These are phyloP conservation scores for Cymbopogon citratus DNA, from an alignment of 176 grass and related monocot genomes.

Conservation along the genomic window DNA sequence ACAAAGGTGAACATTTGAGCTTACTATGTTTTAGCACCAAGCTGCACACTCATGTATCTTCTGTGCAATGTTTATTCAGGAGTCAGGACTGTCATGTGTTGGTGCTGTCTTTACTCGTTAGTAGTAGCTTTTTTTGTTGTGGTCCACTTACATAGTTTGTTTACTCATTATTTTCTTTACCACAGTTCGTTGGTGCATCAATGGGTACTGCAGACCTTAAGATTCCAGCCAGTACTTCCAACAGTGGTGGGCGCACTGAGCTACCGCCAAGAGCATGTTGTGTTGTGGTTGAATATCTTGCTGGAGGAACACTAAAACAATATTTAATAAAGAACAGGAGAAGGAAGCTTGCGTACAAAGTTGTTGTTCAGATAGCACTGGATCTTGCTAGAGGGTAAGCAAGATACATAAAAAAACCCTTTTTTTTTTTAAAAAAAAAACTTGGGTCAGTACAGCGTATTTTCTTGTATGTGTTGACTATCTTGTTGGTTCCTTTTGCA, in stretches of 20 bases:
- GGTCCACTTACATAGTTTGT: not conserved
- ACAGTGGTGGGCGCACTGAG: constrained; percentile 24
- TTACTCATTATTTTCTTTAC: not conserved
- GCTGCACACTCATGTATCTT: not conserved
- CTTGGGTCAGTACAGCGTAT: not conserved
- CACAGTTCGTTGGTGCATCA: constrained; percentile 81
- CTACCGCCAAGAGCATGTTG: constrained; percentile 56
- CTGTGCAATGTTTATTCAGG: not conserved
- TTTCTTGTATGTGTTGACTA: not conserved
- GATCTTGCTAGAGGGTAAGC: constrained; percentile 80
- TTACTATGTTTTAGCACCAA: not conserved
- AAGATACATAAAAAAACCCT: not conserved
- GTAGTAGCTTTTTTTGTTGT: not conserved
- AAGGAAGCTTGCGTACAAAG: constrained; percentile 60
- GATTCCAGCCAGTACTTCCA: constrained; percentile 42
- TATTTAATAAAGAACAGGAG: constrained; percentile 56
- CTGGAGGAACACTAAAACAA: constrained; percentile 61
- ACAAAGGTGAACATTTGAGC: constrained; percentile 54
- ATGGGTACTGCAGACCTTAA: constrained; percentile 60
- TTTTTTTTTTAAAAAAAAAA: not conserved
- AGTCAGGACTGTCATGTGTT: not conserved
- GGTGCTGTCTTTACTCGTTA: not conserved
- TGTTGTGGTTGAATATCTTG: constrained; percentile 65
- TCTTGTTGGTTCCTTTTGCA: constrained; percentile 16
- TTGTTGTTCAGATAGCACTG: constrained; percentile 68